phyloP scores from a whole-genome alignment of 352 stramenopile species.

The Globisporangium spinosum region DNA sequence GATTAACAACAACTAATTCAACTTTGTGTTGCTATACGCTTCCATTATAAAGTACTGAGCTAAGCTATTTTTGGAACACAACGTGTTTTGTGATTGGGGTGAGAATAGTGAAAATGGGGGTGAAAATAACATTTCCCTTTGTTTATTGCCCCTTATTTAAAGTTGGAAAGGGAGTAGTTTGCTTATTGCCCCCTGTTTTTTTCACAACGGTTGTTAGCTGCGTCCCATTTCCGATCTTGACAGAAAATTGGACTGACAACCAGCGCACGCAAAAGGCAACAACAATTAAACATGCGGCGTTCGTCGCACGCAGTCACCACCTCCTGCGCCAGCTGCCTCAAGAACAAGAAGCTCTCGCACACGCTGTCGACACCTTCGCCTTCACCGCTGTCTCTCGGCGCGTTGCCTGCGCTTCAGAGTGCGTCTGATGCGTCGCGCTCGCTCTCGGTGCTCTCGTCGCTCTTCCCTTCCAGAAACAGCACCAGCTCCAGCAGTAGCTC shows the following conservation, averaged over 20 bases:
- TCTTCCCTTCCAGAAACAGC: slow-evolving; percentile 10
- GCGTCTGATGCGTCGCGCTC: slow-evolving; percentile 2
- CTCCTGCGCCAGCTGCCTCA: background rate
- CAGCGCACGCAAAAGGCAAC: background rate
- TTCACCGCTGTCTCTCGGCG: background rate
- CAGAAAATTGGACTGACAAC: background rate
- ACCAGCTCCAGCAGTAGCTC: background rate
- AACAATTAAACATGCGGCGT: background rate
- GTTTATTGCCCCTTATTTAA: no score
- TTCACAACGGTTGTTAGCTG: background rate
- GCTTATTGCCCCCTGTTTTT: no score
- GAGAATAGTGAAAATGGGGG: no score
- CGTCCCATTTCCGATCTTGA: background rate
- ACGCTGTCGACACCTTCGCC: background rate
- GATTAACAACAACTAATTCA: no score
- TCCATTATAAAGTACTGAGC: no score
- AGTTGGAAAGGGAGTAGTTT: no score
- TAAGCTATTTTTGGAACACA: no score
- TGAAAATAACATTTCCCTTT: no score
- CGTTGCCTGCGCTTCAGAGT: background rate
- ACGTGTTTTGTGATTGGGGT: no score
- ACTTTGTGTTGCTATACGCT: no score
- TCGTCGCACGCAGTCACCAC: slow-evolving; percentile 1
- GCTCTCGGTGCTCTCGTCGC: slow-evolving; percentile 17
- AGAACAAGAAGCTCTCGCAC: background rate